These are phyloP conservation scores for Cordyceps cicadae DNA, from an alignment of 2,329 filamentous ascomycete species.

Conservation along the genomic window DNA sequence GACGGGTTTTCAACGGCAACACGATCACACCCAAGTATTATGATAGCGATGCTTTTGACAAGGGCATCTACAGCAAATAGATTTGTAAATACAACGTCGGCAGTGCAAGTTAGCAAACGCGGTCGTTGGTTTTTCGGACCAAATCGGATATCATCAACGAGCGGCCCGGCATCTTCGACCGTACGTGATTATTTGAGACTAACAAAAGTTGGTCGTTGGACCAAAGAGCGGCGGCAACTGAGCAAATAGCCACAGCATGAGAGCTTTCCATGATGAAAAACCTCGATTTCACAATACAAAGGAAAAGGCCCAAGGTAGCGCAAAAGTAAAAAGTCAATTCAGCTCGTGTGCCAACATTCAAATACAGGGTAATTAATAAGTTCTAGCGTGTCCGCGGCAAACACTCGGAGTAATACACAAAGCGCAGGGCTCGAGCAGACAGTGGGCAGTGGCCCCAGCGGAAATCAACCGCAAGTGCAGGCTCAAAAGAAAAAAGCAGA, in stretches of 20 bases:
- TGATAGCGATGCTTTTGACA: slow-evolving; percentile 73
- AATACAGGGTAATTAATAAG: slow-evolving; percentile 37
- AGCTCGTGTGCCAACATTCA: slow-evolving; percentile 18
- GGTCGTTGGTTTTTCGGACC: neutral
- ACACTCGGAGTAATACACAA: slow-evolving; percentile 1
- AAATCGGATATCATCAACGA: too few relatives aligned
- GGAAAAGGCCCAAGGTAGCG: too few relatives aligned
- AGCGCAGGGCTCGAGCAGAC: neutral
- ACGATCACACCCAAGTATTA: slow-evolving; percentile 76
- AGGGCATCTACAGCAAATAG: slow-evolving; percentile 41
- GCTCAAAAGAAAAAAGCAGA: slow-evolving; percentile 23
- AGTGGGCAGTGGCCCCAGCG: neutral
- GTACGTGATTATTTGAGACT: too few relatives aligned
- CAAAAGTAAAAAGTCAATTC: slow-evolving; percentile 10
- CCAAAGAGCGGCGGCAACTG: too few relatives aligned
- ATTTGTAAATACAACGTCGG: neutral
- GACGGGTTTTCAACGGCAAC: slow-evolving; percentile 82
- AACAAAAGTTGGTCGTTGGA: too few relatives aligned
- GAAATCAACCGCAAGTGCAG: slow-evolving; percentile 25
- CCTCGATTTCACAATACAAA: too few relatives aligned
- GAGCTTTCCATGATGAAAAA: too few relatives aligned
- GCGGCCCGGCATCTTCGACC: too few relatives aligned
- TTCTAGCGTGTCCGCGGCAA: slow-evolving; percentile 29
- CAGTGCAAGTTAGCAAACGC: neutral
- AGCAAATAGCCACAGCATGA: too few relatives aligned